Percentiles rank a stretch among this genome's conserved stretches.
phyloP scores from a whole-genome alignment of 441 rosid species.

The Gossypium trilobum region DNA sequence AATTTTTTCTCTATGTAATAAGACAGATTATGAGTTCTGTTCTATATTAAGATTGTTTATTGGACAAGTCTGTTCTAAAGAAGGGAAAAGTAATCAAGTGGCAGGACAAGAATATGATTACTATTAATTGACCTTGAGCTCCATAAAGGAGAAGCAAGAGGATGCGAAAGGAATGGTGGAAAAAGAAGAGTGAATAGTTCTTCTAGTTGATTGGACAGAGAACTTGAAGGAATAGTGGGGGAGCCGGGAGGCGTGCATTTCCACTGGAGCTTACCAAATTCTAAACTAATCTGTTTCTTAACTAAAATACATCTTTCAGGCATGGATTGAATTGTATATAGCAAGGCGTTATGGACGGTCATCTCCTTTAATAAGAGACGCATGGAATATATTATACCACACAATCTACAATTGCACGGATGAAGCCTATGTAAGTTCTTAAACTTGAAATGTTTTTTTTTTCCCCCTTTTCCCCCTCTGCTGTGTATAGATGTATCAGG shows the following conservation, averaged over 20 bases:
- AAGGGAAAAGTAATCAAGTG: constrained; percentile 2
- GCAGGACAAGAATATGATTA: background rate
- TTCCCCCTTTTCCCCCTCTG: background rate
- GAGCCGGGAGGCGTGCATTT: background rate
- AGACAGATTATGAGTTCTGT: background rate
- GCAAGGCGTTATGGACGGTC: constrained; percentile 44
- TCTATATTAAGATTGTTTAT: background rate
- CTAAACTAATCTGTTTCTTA: background rate
- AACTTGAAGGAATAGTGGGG: background rate
- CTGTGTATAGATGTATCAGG: background rate
- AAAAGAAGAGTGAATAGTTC: background rate
- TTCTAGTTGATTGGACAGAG: background rate
- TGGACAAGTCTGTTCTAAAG: background rate
- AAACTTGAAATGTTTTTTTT: background rate
- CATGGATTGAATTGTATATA: constrained; percentile 44
- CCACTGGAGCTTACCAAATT: background rate
- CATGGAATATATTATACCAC: constrained; percentile 52
- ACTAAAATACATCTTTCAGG: constrained; percentile 25
- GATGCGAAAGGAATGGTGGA: background rate
- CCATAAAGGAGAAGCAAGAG: background rate
- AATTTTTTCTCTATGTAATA: background rate
- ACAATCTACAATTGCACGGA: constrained; percentile 65
- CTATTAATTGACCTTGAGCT: background rate
- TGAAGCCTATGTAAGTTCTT: constrained; percentile 38
- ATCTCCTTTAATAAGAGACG: constrained; percentile 31